These are phyloP conservation scores for Athelia sp. DNA, from an alignment of 1,284 basidiomycete species.

Conservation along the genomic window DNA sequence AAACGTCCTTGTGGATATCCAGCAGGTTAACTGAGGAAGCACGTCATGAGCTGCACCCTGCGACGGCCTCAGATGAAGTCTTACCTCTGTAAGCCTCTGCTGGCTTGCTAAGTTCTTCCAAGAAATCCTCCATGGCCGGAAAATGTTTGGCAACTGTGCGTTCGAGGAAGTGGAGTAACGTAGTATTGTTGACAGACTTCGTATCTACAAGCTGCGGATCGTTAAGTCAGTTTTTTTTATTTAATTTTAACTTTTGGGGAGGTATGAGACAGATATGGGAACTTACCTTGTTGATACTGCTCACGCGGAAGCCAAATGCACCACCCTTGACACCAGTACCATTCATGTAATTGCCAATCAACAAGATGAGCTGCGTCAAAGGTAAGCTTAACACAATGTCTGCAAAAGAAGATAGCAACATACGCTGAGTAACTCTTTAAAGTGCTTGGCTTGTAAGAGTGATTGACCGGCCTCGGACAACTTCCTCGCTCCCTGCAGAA, in stretches of 20 bases:
- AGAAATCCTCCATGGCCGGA: slow-evolving; percentile 81
- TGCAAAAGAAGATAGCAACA: slow-evolving; percentile 19
- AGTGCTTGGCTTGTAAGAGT: slow-evolving; percentile 72
- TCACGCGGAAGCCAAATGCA: slow-evolving; percentile 95
- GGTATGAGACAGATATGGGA: neutral
- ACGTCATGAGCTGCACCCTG: slow-evolving; percentile 6
- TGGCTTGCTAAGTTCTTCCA: slow-evolving; percentile 86
- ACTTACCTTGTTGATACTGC: slow-evolving; percentile 91
- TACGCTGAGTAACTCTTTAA: slow-evolving; percentile 85
- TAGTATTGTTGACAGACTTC: slow-evolving; percentile 91
- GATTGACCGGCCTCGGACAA: slow-evolving; percentile 77
- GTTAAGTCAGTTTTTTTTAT: slow-evolving; percentile 3
- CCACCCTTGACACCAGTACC: slow-evolving; percentile 95
- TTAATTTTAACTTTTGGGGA: neutral
- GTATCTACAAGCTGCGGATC: slow-evolving; percentile 86
- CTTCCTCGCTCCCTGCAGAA: slow-evolving; percentile 66
- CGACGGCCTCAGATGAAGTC: slow-evolving; percentile 12
- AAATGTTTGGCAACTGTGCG: slow-evolving; percentile 87
- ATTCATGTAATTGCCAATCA: slow-evolving; percentile 98
- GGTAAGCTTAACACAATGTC: slow-evolving; percentile 10
- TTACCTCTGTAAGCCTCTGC: slow-evolving; percentile 90
- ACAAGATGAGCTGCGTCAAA: slow-evolving; percentile 71
- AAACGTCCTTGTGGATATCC: slow-evolving; percentile 71
- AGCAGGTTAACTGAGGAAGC: slow-evolving; percentile 59
- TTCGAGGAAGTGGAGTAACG: slow-evolving; percentile 93